Evolutionary conservation across 2,329 filamentous ascomycete species (phyloP).

Genomic region (Neophaeococcomyces aloes): DNA sequence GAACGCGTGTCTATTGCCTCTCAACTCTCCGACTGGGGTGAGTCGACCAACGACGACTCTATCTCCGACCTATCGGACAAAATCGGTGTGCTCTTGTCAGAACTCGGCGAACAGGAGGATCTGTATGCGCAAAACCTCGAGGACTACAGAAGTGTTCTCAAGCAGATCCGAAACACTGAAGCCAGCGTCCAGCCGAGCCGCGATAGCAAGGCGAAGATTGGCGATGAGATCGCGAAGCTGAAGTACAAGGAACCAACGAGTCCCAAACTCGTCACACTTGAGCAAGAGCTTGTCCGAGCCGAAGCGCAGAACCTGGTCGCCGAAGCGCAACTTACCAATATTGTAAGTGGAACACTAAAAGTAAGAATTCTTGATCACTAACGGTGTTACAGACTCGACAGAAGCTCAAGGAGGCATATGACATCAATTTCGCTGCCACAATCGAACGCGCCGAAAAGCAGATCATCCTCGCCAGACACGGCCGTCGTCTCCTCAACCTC

Average conservation of each 20-base stretch:
- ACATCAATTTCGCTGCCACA: conserved; percentile 74
- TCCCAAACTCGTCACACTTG: conserved; percentile 67
- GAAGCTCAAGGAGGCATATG: conserved; percentile 92
- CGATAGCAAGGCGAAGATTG: conserved; percentile 75
- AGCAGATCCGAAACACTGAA: conserved; percentile 91
- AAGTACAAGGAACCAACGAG: conserved; percentile 88
- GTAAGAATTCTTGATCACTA: conserved; percentile 3
- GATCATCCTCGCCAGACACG: conserved; percentile 83
- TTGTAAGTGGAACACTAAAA: conserved; percentile 47
- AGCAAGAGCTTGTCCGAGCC: conserved; percentile 91
- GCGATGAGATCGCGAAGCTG: conserved; percentile 82
- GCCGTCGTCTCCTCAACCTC: conserved; percentile 69
- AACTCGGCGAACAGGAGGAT: conserved; percentile 92
- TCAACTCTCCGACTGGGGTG: conserved; percentile 94
- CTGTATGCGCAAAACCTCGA: conserved; percentile 76
- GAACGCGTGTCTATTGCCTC: conserved; percentile 77
- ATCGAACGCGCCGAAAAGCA: conserved; percentile 98
- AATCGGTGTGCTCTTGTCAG: conserved; percentile 79
- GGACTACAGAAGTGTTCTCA: conserved; percentile 70
- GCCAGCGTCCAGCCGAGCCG: conserved; percentile 86
- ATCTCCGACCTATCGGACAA: conserved; percentile 91
- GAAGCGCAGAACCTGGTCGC: conserved; percentile 94
- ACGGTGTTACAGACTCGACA: conserved; percentile 63
- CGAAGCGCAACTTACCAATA: conserved; percentile 90
- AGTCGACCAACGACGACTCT: conserved; percentile 76